Evolutionary conservation across 2,329 filamentous ascomycete species (phyloP).

Genomic region (Aschersonia sp.): DNA sequence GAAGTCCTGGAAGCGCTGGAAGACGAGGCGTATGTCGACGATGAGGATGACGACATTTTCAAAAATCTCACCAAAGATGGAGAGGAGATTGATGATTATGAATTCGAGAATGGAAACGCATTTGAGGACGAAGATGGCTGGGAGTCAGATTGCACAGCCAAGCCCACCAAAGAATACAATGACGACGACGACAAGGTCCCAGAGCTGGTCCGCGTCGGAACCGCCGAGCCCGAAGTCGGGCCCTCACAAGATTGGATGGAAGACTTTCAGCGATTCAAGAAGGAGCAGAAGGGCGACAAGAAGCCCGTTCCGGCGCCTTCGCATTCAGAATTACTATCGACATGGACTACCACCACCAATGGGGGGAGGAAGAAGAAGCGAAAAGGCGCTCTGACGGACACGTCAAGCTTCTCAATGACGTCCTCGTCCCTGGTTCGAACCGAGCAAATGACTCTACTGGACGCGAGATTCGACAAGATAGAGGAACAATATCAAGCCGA

Average conservation of each 20-base stretch:
- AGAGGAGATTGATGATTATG: slow-evolving; percentile 59
- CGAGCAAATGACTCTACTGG: slow-evolving; percentile 71
- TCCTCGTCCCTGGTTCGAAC: slow-evolving; percentile 78
- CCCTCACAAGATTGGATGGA: slow-evolving; percentile 74
- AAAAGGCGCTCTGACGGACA: slow-evolving; percentile 81
- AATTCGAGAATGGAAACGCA: slow-evolving; percentile 55
- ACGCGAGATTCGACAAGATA: slow-evolving; percentile 82
- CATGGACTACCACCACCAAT: slow-evolving; percentile 62
- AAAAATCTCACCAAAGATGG: slow-evolving; percentile 53
- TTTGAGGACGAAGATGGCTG: slow-evolving; percentile 64
- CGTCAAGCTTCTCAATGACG: slow-evolving; percentile 82
- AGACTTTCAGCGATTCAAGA: slow-evolving; percentile 91
- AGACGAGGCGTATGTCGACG: slow-evolving; percentile 85
- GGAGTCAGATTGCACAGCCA: slow-evolving; percentile 89
- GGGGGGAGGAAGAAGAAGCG: slow-evolving; percentile 83
- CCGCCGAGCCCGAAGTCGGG: slow-evolving; percentile 38
- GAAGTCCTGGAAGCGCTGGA: slow-evolving; percentile 90
- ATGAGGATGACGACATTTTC: slow-evolving; percentile 82
- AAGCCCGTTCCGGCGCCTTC: slow-evolving; percentile 21
- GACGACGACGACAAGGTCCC: slow-evolving; percentile 31
- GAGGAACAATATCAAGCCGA: slow-evolving; percentile 58
- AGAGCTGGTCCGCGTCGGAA: slow-evolving; percentile 30
- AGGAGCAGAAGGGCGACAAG: slow-evolving; percentile 45
- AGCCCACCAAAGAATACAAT: slow-evolving; percentile 47
- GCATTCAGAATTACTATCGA: slow-evolving; percentile 51